These are phyloP conservation scores for Candida sanyaensis DNA, from an alignment of 1,139 yeast genomes.

Conservation along the genomic window DNA sequence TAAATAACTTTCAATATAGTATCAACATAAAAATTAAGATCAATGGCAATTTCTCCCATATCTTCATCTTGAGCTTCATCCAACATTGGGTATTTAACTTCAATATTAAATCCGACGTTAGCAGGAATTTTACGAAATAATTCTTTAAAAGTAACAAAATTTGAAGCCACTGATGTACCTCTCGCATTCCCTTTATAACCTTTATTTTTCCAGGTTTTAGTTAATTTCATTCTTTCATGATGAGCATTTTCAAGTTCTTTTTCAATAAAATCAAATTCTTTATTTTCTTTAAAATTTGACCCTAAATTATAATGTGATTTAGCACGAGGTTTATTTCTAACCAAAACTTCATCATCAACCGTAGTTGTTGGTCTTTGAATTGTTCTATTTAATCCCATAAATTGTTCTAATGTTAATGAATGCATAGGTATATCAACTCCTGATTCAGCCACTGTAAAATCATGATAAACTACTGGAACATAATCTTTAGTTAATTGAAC, in stretches of 20 bases:
- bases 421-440: conserved; percentile 98
- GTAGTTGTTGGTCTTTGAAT: conserved; percentile 23
- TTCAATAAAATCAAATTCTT: conserved; percentile 38
- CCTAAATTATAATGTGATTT: conserved; percentile 39
- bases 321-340: conserved; percentile 42
- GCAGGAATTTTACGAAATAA: conserved; percentile 79
- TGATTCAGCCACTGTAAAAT: conserved; percentile 90
- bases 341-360: conserved; percentile 40
- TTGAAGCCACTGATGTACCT: conserved; percentile 88
- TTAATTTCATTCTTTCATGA: conserved; percentile 75
- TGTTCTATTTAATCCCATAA: conserved; percentile 57
- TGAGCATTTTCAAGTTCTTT: conserved; percentile 40
- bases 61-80: conserved; percentile 90
- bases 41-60: conserved; percentile 83
- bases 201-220: conserved; percentile 82
- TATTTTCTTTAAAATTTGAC: conserved; percentile 13
- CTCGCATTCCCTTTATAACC: conserved; percentile 92
- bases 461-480: conserved; percentile 94
- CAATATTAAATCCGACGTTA: conserved; percentile 90
- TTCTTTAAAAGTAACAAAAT: conserved; percentile 86
- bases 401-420: conserved; percentile 85
- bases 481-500: conserved; percentile 94
- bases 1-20: conserved; percentile 80
- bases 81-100: conserved; percentile 93
- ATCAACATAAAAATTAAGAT: conserved; percentile 84